Conservation (phyloP, 345 rosid species). For the Aquilaria yunnanensis region DNA sequence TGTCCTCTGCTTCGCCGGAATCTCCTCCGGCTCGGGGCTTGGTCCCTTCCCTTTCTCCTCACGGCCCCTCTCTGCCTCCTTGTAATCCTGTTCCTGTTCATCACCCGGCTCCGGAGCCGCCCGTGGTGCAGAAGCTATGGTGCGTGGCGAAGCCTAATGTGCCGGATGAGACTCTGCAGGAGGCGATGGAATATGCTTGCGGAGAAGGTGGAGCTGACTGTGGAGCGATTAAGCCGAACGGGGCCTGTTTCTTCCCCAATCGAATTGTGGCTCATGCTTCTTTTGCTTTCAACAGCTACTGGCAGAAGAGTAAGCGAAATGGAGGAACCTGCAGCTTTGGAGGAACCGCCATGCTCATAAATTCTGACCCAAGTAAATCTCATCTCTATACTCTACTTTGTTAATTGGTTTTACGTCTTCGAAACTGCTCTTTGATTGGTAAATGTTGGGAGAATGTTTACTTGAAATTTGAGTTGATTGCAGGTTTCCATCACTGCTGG, state of each 20-base stretch:
- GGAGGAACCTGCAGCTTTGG: slow-evolving; percentile 60
- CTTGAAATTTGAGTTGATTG: slow-evolving; percentile 3
- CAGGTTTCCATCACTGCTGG: slow-evolving; percentile 67
- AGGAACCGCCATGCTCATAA: slow-evolving; percentile 62
- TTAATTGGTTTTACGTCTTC: background rate
- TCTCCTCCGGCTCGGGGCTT: slow-evolving; percentile 18
- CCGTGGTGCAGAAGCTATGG: slow-evolving; percentile 38
- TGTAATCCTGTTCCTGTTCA: slow-evolving; percentile 14
- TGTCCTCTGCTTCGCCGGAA: slow-evolving; percentile 35
- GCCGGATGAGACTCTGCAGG: slow-evolving; percentile 47
- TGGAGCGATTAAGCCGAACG: slow-evolving; percentile 39
- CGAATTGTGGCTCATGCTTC: slow-evolving; percentile 57
- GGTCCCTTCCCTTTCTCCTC: too few relatives aligned
- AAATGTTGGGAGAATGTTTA: background rate
- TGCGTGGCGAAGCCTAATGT: slow-evolving; percentile 66
- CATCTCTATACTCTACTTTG: background rate
- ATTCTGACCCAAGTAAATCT: slow-evolving; percentile 49
- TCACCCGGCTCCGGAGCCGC: slow-evolving; percentile 4
- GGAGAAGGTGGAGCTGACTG: slow-evolving; percentile 59
- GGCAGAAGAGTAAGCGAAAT: slow-evolving; percentile 52
- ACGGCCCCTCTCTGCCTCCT: slow-evolving; percentile 6
- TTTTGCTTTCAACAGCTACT: slow-evolving; percentile 56
- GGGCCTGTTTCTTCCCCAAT: slow-evolving; percentile 49
- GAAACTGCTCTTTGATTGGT: background rate
- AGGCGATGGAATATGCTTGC: slow-evolving; percentile 59